Evolutionary conservation across 2,329 filamentous ascomycete genomes (phyloP), one percentile per base, ranked within the genome.

Genomic region (Trichoderma harzianum): DNA sequence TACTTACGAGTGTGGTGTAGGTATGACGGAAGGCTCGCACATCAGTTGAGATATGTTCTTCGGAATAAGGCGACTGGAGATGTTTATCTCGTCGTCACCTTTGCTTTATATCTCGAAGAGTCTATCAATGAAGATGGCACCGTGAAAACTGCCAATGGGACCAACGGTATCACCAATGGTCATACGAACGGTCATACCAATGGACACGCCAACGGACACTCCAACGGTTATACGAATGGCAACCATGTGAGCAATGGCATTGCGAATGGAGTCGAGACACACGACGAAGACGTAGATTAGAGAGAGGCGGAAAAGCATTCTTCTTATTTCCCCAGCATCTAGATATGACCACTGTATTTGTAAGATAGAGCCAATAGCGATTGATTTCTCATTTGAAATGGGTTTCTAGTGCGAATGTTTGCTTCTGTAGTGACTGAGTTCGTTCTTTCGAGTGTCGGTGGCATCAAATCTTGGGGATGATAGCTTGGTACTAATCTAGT

Each of bases 31-130:
- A 87, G 89, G 79, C 93, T 92, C 86, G 92, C 93, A 85, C 93
- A 97, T 83, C 87, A 90, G 76, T 88, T 97, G 83, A 95, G 95
- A 87, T 98, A 98, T 82, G 93, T 97, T 72, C 87, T 98, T 78
- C 95, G 95, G 79, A 93, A 98, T 81, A 89, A 89, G 73, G 82
- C 85, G 26, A 95, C 93, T 0, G 88, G 88, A 62, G 88, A 93
- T 39, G 87, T 93, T 18, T 93, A 97, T 76, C 89, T 97, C 34
- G 93, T 95, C 60, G 85, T 98, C 18, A 82, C 94, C 6, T 95
- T 98, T 79, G 92, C 91, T 21, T 84, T 98, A 5, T 86, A 96
- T 72, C 87, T 91, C 10, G 90, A 89, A 70, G 90, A 93, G 61
- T 86, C 92, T 73, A 83, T 91, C 39, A 86, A 89, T 74, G 87